phyloP scores from a whole-genome alignment of 768 basidiomycete genomes.

The Amanita brunnescens region DNA sequence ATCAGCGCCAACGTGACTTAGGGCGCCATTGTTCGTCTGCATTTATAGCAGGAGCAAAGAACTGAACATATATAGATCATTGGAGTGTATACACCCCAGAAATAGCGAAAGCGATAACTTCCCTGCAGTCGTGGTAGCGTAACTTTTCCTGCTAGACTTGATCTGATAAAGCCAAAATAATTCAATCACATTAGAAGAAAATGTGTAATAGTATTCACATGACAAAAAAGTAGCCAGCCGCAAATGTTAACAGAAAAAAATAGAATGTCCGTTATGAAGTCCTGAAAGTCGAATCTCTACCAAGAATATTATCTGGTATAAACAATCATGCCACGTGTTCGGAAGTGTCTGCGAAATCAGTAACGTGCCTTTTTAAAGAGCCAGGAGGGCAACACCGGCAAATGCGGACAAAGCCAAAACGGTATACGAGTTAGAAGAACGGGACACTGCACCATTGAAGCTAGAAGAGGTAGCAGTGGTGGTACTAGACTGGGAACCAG shows the following conservation, averaged over 20 bases:
- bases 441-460: conserved; percentile 7
- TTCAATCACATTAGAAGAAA: too few species aligned
- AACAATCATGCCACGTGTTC: neutral
- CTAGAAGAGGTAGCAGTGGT: conserved; percentile 6
- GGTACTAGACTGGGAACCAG: conserved; percentile 6
- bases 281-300: neutral
- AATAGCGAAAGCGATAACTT: too few species aligned
- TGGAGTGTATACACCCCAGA: too few species aligned
- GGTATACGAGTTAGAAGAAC: conserved; percentile 5
- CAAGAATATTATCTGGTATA: neutral
- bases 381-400: conserved; percentile 4
- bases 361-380: conserved; percentile 6
- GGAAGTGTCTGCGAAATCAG: neutral
- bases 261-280: neutral
- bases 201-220: too few species aligned
- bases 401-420: conserved; percentile 5
- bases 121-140: too few species aligned
- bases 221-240: too few species aligned
- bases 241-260: neutral
- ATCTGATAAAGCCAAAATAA: too few species aligned
- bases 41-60: too few species aligned
- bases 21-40: too few species aligned
- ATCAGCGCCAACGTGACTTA: too few species aligned
- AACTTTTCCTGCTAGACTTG: too few species aligned
- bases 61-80: too few species aligned